Percentiles rank a stretch among this genome's conserved stretches.
These are phyloP conservation scores for Scortechinia acanthostroma DNA, from an alignment of 2,329 filamentous ascomycete species.

Conservation along the genomic window DNA sequence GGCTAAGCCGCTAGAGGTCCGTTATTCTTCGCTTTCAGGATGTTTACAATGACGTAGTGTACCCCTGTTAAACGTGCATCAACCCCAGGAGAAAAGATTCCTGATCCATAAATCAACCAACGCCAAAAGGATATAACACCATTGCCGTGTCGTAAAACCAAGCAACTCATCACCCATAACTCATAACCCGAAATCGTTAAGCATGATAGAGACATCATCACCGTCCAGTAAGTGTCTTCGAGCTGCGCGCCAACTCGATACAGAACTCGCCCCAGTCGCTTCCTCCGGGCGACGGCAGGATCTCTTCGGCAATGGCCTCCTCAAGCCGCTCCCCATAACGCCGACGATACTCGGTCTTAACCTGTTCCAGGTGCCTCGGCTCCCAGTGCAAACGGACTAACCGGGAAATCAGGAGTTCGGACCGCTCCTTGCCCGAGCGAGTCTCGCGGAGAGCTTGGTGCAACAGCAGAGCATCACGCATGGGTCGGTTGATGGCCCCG, in stretches of 20 bases:
- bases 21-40: too few relatives aligned
- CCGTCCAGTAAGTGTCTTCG: too few relatives aligned
- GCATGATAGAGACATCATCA: too few relatives aligned
- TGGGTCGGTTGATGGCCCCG: constrained; percentile 67
- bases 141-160: too few relatives aligned
- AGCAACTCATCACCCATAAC: too few relatives aligned
- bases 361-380: constrained; percentile 48
- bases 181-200: too few relatives aligned
- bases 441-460: constrained; percentile 60
- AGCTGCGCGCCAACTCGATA: constrained; percentile 26
- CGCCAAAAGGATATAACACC: too few relatives aligned
- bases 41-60: too few relatives aligned
- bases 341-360: constrained; percentile 56
- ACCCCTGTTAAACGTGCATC: too few relatives aligned
- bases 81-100: too few relatives aligned
- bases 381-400: constrained; percentile 68
- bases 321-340: constrained; percentile 54
- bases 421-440: constrained; percentile 40
- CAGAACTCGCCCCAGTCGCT: constrained; percentile 53
- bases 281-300: constrained; percentile 28
- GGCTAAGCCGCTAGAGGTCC: too few relatives aligned
- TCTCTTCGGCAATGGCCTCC: constrained; percentile 47
- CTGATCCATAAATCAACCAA: too few relatives aligned
- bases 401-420: constrained; percentile 59
- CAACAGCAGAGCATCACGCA: constrained; percentile 63